Evolutionary conservation across 2,329 filamentous ascomycete genomes (phyloP).

Genomic region (Pestalotiopsis sp.): DNA sequence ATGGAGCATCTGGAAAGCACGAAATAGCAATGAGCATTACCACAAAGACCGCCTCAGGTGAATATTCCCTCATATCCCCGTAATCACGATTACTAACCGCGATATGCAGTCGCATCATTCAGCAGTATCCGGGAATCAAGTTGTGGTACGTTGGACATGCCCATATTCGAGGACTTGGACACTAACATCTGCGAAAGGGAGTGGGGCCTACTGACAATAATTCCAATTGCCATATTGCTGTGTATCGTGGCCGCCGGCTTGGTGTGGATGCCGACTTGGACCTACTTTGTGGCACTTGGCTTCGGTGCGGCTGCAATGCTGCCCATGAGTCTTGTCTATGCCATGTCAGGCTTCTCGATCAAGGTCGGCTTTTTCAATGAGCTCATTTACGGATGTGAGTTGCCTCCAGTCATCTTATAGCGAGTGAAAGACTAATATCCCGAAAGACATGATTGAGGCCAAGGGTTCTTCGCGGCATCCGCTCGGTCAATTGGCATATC

Average conservation of each 20-base stretch:
- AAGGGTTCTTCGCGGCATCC: conserved; percentile 7
- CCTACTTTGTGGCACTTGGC: conserved; percentile 58
- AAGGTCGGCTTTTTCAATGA: conserved; percentile 59
- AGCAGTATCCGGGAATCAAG: conserved; percentile 6
- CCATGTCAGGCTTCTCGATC: conserved; percentile 43
- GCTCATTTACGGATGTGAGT: conserved; percentile 51
- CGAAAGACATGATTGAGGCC: conserved; percentile 10
- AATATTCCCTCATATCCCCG: background rate
- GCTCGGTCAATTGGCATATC: conserved; percentile 38
- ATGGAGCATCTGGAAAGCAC: conserved; percentile 7
- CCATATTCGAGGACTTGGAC: background rate
- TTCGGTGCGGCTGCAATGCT: conserved; percentile 59
- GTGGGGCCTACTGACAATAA: conserved; percentile 1
- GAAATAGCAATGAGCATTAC: background rate
- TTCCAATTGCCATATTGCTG: conserved; percentile 35
- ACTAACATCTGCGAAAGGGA: background rate
- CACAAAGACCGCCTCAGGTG: conserved; percentile 10
- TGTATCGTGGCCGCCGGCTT: conserved; percentile 52
- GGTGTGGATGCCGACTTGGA: conserved; percentile 63
- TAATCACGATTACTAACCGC: background rate
- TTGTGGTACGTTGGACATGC: background rate
- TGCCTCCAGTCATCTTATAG: too few species aligned
- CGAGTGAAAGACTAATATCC: background rate
- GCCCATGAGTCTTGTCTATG: conserved; percentile 62
- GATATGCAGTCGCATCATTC: conserved; percentile 2